Evolutionary conservation across 305 asterid genomes (phyloP), one percentile per base, ranked within the genome.

Genomic region (Rubia peregrina): DNA sequence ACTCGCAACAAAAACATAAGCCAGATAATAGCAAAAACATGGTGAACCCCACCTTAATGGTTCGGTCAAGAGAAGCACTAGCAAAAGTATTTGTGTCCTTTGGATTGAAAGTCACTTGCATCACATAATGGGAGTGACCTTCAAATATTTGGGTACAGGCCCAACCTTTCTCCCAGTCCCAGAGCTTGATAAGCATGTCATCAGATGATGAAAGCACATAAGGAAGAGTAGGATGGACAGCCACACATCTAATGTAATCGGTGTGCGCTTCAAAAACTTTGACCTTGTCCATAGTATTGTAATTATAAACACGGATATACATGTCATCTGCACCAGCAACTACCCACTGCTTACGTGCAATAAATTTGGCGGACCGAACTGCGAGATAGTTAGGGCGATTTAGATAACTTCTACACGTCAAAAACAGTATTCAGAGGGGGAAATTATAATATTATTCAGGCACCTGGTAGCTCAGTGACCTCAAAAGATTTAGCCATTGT

Each of bases 81-180:
- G 99, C 99, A 82, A 95, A 95, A 57, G 99, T 95, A 76, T 95
- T 91, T 72, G 98, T 95, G 76, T 95, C 99, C 82, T 91, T 95
- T 59, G 99, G 99, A 83, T 91, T 91, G 83, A 95, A 87, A 41
- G 98, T 88, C 78, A 94, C 99, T 88, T 94, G 99, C 99, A 94
- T 94, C 76, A 94, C 99, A 41, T 94, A 94, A 86, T 94, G 99
- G 71, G 99, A 95, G 80, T 95, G 99, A 56, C 98, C 99, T 85
- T 95, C 99, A 80, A 91, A 95, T 72, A 95, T 91, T 78, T 95
- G 99, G 78, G 98, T 91, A 82, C 98, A 91, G 42, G 75, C 73
- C 98, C 98, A 91, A 36, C 99, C 98, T 85, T 90, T 95, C 80
- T 95, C 99, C 99, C 99, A 95, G 83, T 95, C 99, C 99, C 99